Evolutionary conservation across 139 green algal species (phyloP), one percentile per base, ranked within the genome.

Genomic region (Coelastrella sp.): DNA sequence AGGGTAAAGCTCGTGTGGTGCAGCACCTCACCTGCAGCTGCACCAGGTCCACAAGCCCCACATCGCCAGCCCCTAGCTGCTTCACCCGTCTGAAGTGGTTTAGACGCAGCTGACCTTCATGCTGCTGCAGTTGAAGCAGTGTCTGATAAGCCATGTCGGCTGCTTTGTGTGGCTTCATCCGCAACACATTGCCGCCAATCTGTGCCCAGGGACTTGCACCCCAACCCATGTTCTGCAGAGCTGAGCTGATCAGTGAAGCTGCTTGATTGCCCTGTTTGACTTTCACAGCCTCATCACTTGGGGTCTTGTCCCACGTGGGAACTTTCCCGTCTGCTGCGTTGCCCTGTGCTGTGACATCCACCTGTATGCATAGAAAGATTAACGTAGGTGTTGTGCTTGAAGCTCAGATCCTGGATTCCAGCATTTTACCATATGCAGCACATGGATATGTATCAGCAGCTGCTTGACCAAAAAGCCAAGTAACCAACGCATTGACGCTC

Each of bases 21-120:
- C 7, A 4, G 15, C 1, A 11, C 6, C 75, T 72, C 59, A 69
- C 82, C 66, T 86, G 85, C 48, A 99, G 91, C 87, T 97, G 83
- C 48, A 99, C 97, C 75, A 99, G 90, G 87, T 99, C 96, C 37
- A 99, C 97, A 66, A 96, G 91, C 57, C 94, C 96, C 50, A 98
- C 94, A 82, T 98, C 95, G 3, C 96, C 96, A 4, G 92, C 90
- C 35, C 96, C 96, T 79, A 99, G 89, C 92, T 98, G 95, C 89
- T 95, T 93, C 76, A 98, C 87, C 30, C 95, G 91, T 48, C 88
- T 71, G 85, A 99, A 99, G 90, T 98, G 88, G 35, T 91, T 92
- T 88, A 98, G 89, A 72, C 91, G 89, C 50, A 99, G 89, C 72
- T 91, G 88, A 38, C 93, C 93, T 27, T 96, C 88, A 17, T 84